A percentile compares a stretch with the other conserved stretches of the same genome.
Conservation (phyloP, 805 yeast genomes). For the Zygosaccharomyces bailii region DNA sequence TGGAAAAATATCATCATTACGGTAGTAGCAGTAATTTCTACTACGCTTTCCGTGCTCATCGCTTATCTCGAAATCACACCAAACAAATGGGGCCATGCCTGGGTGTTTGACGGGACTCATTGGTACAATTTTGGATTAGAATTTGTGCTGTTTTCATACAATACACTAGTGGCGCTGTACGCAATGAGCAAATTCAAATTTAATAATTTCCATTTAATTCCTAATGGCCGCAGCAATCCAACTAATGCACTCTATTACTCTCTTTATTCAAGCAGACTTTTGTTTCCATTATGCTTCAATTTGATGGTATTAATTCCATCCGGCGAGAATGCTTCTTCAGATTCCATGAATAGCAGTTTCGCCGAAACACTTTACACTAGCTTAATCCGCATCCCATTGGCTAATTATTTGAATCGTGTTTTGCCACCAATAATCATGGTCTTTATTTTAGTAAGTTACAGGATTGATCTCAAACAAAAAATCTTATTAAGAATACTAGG, state of each 20-base stretch:
- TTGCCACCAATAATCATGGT: constrained; percentile 30
- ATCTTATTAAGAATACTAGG: constrained; percentile 30
- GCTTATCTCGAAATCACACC: constrained; percentile 30
- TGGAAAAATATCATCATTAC: constrained; percentile 7
- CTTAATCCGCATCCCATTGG: constrained; percentile 30
- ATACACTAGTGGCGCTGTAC: constrained; percentile 29
- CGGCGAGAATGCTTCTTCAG: constrained; percentile 7
- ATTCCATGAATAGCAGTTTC: constrained; percentile 23
- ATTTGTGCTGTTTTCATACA: constrained; percentile 28
- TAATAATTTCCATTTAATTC: constrained; percentile 33
- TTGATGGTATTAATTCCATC: constrained; percentile 30
- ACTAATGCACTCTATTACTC: constrained; percentile 33
- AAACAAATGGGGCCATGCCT: constrained; percentile 24
- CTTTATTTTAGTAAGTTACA: constrained; percentile 26
- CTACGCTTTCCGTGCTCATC: constrained; percentile 20
- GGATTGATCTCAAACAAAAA: constrained; percentile 31
- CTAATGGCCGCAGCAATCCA: constrained; percentile 35
- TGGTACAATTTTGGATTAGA: constrained; percentile 25
- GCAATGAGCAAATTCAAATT: constrained; percentile 36
- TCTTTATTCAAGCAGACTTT: constrained; percentile 33
- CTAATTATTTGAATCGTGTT: constrained; percentile 26
- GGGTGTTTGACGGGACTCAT: constrained; percentile 22
- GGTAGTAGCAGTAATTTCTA: constrained; percentile 15
- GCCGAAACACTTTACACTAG: constrained; percentile 28
- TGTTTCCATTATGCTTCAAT: constrained; percentile 36